A percentile compares a stretch with the other conserved stretches of the same genome.
Conservation (phyloP, 2,329 filamentous ascomycete genomes). For the Ceratocystis huliohia region DNA sequence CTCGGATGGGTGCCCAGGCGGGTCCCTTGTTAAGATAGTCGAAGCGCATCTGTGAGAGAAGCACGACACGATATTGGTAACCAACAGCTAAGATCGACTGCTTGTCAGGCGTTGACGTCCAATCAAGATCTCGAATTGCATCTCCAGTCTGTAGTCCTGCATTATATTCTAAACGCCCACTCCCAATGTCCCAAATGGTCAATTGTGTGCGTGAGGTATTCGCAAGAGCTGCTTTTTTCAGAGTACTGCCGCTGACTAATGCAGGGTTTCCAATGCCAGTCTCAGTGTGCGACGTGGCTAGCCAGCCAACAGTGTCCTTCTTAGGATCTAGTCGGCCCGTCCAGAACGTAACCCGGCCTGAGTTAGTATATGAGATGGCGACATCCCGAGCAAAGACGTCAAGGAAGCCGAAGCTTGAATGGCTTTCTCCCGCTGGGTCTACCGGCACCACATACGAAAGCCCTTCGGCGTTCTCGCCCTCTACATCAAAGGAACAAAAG, state of each 20-base stretch:
- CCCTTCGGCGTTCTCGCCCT: conserved; percentile 43
- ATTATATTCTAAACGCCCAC: conserved; percentile 67
- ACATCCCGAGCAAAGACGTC: conserved; percentile 79
- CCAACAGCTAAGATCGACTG: conserved; percentile 88
- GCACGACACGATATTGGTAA: conserved; percentile 70
- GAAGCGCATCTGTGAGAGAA: conserved; percentile 78
- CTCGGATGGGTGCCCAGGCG: conserved; percentile 76
- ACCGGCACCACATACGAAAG: conserved; percentile 63
- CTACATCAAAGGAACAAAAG: conserved; percentile 59
- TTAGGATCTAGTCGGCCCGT: conserved; percentile 58
- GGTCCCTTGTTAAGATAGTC: conserved; percentile 80
- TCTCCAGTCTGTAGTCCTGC: conserved; percentile 61
- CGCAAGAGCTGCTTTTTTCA: conserved; percentile 75
- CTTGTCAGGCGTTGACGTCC: conserved; percentile 81
- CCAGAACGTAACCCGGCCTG: conserved; percentile 70
- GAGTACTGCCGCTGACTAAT: conserved; percentile 71
- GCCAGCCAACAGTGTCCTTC: conserved; percentile 58
- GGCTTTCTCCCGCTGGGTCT: conserved; percentile 66
- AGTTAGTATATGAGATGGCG: conserved; percentile 68
- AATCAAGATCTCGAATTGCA: conserved; percentile 74
- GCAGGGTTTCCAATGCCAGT: conserved; percentile 62
- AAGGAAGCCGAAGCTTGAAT: conserved; percentile 62
- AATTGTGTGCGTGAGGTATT: conserved; percentile 59
- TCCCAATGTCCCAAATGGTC: conserved; percentile 83
- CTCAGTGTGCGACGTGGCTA: conserved; percentile 68